These are phyloP conservation scores for Agroathelia rolfsii DNA, from an alignment of 1,284 basidiomycete genomes.

Conservation along the genomic window DNA sequence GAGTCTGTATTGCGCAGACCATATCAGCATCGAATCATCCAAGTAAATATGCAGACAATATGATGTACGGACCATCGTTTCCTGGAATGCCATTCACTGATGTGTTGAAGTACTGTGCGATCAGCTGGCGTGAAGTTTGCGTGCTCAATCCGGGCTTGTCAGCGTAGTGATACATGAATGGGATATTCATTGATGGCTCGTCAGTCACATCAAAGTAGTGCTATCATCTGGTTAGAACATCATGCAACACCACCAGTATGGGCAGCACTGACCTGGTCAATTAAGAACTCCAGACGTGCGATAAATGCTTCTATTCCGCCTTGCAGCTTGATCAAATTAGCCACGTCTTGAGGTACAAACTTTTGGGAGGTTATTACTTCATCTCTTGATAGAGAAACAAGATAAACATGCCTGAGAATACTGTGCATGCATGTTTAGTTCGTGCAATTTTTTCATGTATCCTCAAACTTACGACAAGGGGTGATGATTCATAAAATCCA, in stretches of 20 bases:
- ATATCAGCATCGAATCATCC: too few species aligned
- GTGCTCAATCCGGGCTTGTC: constrained; percentile 47
- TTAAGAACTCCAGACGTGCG: constrained; percentile 43
- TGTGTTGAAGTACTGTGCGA: constrained; percentile 46
- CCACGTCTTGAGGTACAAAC: constrained; percentile 56
- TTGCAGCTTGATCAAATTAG: constrained; percentile 46
- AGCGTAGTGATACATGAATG: constrained; percentile 59
- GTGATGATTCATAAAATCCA: constrained; percentile 58
- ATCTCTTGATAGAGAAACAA: too few species aligned
- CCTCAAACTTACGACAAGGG: constrained; percentile 38
- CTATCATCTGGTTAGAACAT: constrained; percentile 17
- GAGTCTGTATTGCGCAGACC: too few species aligned
- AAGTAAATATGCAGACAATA: too few species aligned
- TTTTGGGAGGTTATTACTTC: too few species aligned
- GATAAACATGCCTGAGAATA: constrained; percentile 38
- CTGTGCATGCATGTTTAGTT: constrained; percentile 19
- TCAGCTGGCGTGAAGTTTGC: constrained; percentile 41
- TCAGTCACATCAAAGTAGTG: constrained; percentile 45
- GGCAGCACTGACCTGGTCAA: constrained; percentile 32
- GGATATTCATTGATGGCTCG: constrained; percentile 54
- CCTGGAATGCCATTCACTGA: constrained; percentile 46
- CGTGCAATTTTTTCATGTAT: not conserved
- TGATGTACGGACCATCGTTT: constrained; percentile 40
- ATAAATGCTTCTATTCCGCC: constrained; percentile 47
- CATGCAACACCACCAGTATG: too few species aligned